A percentile compares a stretch with the other conserved stretches of the same genome.
These are phyloP conservation scores for Lachancea cidri DNA, from an alignment of 805 yeast species.

Conservation along the genomic window DNA sequence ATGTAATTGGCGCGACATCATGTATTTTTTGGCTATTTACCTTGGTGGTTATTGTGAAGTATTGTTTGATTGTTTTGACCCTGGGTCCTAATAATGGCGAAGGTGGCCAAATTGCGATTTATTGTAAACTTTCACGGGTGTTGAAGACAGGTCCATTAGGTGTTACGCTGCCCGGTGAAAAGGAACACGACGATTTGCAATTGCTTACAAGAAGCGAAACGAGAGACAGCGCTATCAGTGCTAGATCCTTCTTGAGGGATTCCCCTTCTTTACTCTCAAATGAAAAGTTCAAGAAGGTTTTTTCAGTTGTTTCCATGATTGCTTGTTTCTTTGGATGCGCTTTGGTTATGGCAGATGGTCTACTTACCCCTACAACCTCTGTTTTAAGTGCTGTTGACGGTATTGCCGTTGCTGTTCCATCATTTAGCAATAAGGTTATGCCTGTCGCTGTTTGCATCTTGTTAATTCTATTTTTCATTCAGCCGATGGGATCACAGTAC, in stretches of 20 bases:
- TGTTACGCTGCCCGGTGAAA: conserved; percentile 35
- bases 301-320: conserved; percentile 16
- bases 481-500: conserved; percentile 46
- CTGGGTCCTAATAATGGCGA: conserved; percentile 55
- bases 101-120: conserved; percentile 63
- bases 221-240: conserved; percentile 15
- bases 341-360: conserved; percentile 53
- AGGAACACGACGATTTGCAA: conserved; percentile 30
- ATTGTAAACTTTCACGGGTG: conserved; percentile 49
- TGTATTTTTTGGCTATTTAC: conserved; percentile 52
- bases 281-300: conserved; percentile 4
- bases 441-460: conserved; percentile 47
- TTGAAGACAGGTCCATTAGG: conserved; percentile 45
- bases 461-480: conserved; percentile 41
- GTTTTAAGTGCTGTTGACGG: conserved; percentile 55
- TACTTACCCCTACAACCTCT: conserved; percentile 60
- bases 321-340: conserved; percentile 51
- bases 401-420: conserved; percentile 47
- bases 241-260: conserved; percentile 23
- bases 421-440: conserved; percentile 37
- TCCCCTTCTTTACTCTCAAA: background rate
- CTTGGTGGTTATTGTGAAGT: conserved; percentile 48
- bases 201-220: conserved; percentile 33
- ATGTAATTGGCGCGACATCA: conserved; percentile 47
- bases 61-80: conserved; percentile 42